Evolutionary conservation across 2,329 filamentous ascomycete genomes (phyloP).

Genomic region (Rugonectria rugulosa): DNA sequence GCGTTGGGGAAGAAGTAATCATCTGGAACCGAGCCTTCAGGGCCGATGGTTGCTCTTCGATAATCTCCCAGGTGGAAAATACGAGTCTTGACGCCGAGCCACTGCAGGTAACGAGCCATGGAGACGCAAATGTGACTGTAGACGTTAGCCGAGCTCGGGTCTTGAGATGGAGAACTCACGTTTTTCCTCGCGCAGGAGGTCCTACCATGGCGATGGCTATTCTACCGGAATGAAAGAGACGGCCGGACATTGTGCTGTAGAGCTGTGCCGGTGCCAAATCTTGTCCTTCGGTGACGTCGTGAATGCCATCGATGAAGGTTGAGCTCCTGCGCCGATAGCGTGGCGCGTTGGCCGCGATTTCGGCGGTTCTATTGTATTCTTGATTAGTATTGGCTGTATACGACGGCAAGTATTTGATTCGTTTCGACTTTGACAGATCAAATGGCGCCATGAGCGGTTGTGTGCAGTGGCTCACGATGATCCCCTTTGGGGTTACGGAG

Average conservation of each 20-base stretch:
- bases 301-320: conserved; percentile 96
- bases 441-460: too few species aligned
- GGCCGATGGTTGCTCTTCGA: conserved; percentile 86
- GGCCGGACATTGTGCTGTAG: conserved; percentile 97
- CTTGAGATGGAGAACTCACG: conserved; percentile 60
- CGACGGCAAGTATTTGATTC: too few species aligned
- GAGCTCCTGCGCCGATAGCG: conserved; percentile 92
- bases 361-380: conserved; percentile 74
- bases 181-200: conserved; percentile 93
- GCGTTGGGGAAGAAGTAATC: conserved; percentile 99
- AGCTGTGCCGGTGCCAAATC: conserved; percentile 93
- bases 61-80: conserved; percentile 99
- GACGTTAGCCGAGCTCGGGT: conserved; percentile 25
- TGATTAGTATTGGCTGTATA: conserved; percentile 21
- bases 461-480: too few species aligned
- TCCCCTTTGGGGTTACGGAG: too few species aligned
- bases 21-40: conserved; percentile 84
- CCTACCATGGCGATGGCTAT: conserved; percentile 98
- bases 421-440: too few species aligned
- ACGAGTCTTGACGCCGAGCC: conserved; percentile 97
- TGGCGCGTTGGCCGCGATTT: conserved; percentile 89
- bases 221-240: conserved; percentile 94
- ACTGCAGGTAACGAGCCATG: conserved; percentile 90
- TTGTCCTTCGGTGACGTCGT: conserved; percentile 83
- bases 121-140: conserved; percentile 91